Conservation (phyloP, 169 alveolate species). For the Cryptosporidium sp. region DNA sequence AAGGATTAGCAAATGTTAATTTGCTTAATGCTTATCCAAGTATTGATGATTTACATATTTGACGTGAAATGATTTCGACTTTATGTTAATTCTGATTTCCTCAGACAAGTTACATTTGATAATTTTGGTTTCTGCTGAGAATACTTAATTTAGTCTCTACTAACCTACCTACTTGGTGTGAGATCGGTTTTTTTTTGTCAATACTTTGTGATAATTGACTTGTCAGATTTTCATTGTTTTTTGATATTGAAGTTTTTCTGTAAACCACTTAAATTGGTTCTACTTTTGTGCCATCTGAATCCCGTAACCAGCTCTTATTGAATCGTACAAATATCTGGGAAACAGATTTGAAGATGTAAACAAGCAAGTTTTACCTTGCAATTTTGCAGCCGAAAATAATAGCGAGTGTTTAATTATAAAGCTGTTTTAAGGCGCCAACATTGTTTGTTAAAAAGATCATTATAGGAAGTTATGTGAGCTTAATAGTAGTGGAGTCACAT, state of each 20-base stretch:
- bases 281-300: background rate
- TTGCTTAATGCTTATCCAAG: background rate
- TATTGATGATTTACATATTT: background rate
- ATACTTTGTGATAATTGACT: background rate
- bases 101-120: background rate
- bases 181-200: background rate
- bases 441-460: conserved; percentile 21
- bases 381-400: background rate
- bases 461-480: background rate
- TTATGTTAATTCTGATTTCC: background rate
- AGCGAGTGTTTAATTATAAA: background rate
- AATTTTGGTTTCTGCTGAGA: background rate
- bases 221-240: background rate
- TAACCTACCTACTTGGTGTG: background rate
- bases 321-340: background rate
- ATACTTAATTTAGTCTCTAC: background rate
- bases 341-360: too few species aligned
- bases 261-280: background rate
- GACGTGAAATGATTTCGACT: background rate
- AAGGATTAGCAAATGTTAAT: background rate
- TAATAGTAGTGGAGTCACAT: conserved; percentile 6
- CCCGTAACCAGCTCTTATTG: background rate
- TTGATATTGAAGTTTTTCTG: background rate
- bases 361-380: background rate
- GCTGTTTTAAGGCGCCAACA: conserved; percentile 10